Evolutionary conservation across 805 yeast species (phyloP).

Genomic region (Tetrapisispora nanseiensis): DNA sequence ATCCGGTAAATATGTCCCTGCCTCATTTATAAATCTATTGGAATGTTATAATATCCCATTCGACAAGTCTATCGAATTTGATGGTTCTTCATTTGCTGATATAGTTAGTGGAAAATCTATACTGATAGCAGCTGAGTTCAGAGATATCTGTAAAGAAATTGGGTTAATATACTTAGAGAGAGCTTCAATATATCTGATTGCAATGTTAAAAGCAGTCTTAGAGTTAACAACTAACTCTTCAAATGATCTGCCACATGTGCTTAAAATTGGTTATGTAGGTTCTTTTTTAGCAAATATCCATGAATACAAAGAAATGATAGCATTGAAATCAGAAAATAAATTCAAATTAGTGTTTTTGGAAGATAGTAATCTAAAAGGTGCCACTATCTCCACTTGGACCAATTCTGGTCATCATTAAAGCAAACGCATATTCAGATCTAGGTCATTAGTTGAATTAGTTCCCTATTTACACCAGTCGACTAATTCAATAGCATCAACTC

Average conservation of each 20-base stretch:
- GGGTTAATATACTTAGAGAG: slow-evolving; percentile 15
- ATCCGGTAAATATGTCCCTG: slow-evolving; percentile 22
- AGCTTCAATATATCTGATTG: slow-evolving; percentile 18
- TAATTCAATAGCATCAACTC: too few species aligned
- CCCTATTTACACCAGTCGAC: too few species aligned
- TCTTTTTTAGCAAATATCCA: slow-evolving; percentile 17
- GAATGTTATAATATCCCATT: slow-evolving; percentile 8
- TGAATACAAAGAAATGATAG: slow-evolving; percentile 13
- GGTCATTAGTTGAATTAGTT: too few species aligned
- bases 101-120: background rate
- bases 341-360: slow-evolving; percentile 14
- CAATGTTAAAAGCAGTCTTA: slow-evolving; percentile 13
- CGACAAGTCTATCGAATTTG: slow-evolving; percentile 5
- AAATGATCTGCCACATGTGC: background rate
- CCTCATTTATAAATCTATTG: slow-evolving; percentile 13
- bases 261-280: slow-evolving; percentile 22
- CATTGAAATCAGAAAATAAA: slow-evolving; percentile 6
- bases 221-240: background rate
- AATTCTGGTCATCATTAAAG: background rate
- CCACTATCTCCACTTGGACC: slow-evolving; percentile 15
- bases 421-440: background rate
- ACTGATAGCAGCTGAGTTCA: background rate
- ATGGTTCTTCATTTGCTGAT: slow-evolving; percentile 16
- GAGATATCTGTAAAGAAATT: slow-evolving; percentile 5
- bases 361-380: slow-evolving; percentile 23